Evolutionary conservation across 2,329 filamentous ascomycete species (phyloP), one percentile per base, ranked within the genome.

Genomic region (Ilyonectria robusta): DNA sequence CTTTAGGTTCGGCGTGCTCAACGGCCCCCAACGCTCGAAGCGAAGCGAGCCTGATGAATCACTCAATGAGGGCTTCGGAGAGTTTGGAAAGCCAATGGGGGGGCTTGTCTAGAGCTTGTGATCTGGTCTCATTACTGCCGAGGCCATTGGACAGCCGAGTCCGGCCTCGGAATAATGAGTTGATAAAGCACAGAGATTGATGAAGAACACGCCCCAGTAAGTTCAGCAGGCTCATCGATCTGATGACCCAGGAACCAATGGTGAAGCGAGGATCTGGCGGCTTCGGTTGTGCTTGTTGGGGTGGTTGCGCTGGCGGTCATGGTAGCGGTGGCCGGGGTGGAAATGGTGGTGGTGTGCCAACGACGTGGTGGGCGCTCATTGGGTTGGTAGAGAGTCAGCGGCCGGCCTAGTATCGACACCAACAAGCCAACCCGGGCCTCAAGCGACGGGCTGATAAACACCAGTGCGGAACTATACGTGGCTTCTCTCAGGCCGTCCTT

Each of bases 321-420:
- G 56, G 68, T 60, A 33, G 64, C 62, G 65, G 75, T 56, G 48
- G n/a, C 47, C 48, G n/a, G 48, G 48, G 47, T 74, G 65, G 75
- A 67, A 65, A 67, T 68, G 63, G 70, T 70, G 70, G 72, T 78
- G 76, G 77, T 75, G 73, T 76, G 76, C 74, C 68, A 75, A 70
- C 80, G 78, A 80, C 78, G 78, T 80, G 78, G 78, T 79, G 69
- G 66, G 64, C 75, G 68, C 70, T 79, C 73, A 80, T 80, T 80
- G 78, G 78, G 65, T 76, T 74, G 55, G 35, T 17, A 33, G 55
- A 65, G 57, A 71, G 70, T 67, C 64, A 68, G 66, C 60, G 67
- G 63, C 65, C 66, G 70, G 70, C 59, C 72, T 70, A 74, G 73
- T 48, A 59, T 66, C 62, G 42, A 61, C 60, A 62, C 59, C 66